Evolutionary conservation across 805 yeast species (phyloP), one percentile per base, ranked within the genome.

Genomic region (Myxozyma neglecta): DNA sequence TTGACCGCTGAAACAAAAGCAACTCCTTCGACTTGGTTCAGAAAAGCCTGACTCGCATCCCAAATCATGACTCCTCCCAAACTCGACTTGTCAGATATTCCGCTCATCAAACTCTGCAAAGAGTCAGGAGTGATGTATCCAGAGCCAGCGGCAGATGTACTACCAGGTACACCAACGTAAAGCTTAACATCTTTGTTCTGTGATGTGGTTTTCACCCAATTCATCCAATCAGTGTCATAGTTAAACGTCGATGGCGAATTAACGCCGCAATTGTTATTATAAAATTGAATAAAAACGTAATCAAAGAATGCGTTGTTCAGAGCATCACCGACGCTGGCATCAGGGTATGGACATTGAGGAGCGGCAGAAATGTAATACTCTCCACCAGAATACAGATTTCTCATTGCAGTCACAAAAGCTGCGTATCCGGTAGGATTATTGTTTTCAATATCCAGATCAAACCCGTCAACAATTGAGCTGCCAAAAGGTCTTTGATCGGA

Each of bases 301-400:
- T 91, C 97, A 67, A 91, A 79, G 43, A 83, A 78, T 10, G 89
- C 85, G 61, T 79, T 83, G 64, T 86, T 87, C 70, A 88, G 83
- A 55, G 83, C 83, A 65, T 84, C 76, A 83, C 89, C 87, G 48
- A 86, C 72, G 48, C 74, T 81, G 52, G 83, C 86, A 76, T 91
- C 97, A 18, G 97, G 96, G 73, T 85, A 88, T 32, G 85, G 87
- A 77, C 97, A 92, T 77, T 90, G 97, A 20, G 97, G 97, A 65
- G 97, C 93, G 67, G 96, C 96, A 56, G 96, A 85, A 49, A 90
- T 77, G 73, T 86, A 89, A 16, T 56, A 56, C 11, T 49, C 56
- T 10, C 58, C 58, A 10, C 58, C 58, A 7, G 87, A 92, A 70
- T 84, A 85, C 1, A 72, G 72, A 11, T 67, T 67, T 67, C 83